phyloP scores from a whole-genome alignment of 371 early-diverging fungal species.

The Coemansia linderi region DNA sequence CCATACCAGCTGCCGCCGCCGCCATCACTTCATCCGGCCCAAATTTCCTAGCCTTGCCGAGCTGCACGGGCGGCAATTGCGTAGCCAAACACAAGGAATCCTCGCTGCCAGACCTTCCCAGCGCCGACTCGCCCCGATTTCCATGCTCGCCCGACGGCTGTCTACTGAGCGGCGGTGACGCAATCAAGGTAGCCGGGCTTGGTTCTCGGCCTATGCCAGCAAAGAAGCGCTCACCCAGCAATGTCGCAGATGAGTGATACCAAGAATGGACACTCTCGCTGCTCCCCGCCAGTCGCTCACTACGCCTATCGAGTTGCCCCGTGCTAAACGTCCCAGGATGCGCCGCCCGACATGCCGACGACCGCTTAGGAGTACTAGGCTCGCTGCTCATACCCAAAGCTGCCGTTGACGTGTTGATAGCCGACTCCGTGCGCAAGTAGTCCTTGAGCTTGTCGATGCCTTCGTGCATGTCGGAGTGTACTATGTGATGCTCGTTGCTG shows the following conservation, averaged over 20 bases:
- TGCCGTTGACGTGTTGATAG: conserved; percentile 9
- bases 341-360: background rate
- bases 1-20: conserved; percentile 5
- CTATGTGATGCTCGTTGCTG: conserved; percentile 28
- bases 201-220: conserved; percentile 5
- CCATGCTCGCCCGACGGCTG: conserved; percentile 13
- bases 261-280: background rate
- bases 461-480: conserved; percentile 26
- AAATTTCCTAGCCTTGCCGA: conserved; percentile 1
- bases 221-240: conserved; percentile 4
- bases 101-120: background rate
- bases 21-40: conserved; percentile 5
- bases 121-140: background rate
- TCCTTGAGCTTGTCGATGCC: conserved; percentile 36
- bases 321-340: conserved; percentile 1
- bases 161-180: conserved; percentile 15
- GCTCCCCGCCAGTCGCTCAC: conserved; percentile 4
- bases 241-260: conserved; percentile 7
- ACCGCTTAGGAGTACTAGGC: conserved; percentile 2
- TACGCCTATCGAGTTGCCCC: background rate
- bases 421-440: conserved; percentile 34
- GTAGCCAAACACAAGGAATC: background rate
- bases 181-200: background rate
- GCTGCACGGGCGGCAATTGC: conserved; percentile 5
- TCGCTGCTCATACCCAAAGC: background rate